Evolutionary conservation across 1,284 basidiomycete genomes (phyloP).

Genomic region (Sutorius eximius): DNA sequence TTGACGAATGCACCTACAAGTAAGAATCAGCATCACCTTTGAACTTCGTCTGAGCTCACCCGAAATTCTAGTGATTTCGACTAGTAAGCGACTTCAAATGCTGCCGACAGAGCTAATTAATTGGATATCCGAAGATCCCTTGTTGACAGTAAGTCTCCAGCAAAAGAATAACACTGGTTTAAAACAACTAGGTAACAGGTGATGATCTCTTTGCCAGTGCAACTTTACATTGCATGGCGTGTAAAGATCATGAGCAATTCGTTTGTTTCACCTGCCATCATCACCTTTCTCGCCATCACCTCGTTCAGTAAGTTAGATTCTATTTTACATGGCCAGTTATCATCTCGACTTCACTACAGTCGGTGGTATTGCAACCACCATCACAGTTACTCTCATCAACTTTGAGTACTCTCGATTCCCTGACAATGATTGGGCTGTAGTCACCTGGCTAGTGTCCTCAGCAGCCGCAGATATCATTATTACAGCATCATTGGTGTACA

Average conservation of each 20-base stretch:
- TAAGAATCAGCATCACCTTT: slow-evolving; percentile 1
- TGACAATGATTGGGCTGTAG: slow-evolving; percentile 38
- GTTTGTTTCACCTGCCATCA: slow-evolving; percentile 37
- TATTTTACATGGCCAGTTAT: background rate
- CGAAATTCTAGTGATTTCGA: slow-evolving; percentile 31
- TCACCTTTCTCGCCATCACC: slow-evolving; percentile 39
- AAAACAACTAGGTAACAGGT: background rate
- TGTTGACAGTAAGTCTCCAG: background rate
- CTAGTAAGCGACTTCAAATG: slow-evolving; percentile 28
- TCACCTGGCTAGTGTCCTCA: slow-evolving; percentile 49
- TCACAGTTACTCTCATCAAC: slow-evolving; percentile 23
- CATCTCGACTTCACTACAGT: slow-evolving; percentile 24
- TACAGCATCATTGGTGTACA: slow-evolving; percentile 44
- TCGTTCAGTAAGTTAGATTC: slow-evolving; percentile 38
- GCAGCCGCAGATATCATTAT: slow-evolving; percentile 48
- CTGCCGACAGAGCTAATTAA: slow-evolving; percentile 13
- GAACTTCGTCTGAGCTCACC: background rate
- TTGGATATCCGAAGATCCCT: background rate
- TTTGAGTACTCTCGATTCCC: slow-evolving; percentile 9
- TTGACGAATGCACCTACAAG: slow-evolving; percentile 8
- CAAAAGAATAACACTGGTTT: background rate
- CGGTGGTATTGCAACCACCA: slow-evolving; percentile 47
- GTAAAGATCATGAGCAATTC: slow-evolving; percentile 46
- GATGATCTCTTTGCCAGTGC: background rate
- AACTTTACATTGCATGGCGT: slow-evolving; percentile 42